These are phyloP conservation scores for Fusarium vanettenii DNA, from an alignment of 2,329 filamentous ascomycete species.

Conservation along the genomic window DNA sequence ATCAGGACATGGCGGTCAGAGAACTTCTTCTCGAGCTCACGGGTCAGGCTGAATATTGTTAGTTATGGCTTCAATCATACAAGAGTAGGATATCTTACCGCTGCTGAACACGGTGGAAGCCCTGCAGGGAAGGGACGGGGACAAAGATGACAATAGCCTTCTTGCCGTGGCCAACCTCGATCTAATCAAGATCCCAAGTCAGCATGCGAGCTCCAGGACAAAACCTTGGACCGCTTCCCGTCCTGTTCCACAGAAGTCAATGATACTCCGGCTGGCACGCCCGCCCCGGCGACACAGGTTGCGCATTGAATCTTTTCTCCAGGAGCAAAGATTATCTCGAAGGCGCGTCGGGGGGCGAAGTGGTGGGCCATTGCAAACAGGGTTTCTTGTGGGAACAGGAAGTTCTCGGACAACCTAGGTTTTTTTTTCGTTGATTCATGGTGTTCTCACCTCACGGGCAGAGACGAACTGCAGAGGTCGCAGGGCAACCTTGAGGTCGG, in stretches of 20 bases:
- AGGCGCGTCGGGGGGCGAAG: constrained; percentile 38
- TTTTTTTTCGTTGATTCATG: constrained; percentile 38
- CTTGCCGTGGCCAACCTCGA: constrained; percentile 99
- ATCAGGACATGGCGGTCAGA: constrained; percentile 99
- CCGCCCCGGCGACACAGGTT: constrained; percentile 42
- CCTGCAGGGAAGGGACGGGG: constrained; percentile 96
- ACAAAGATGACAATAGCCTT: constrained; percentile 99
- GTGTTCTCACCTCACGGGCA: constrained; percentile 94
- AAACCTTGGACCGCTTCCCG: constrained; percentile 81
- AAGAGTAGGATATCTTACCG: constrained; percentile 73
- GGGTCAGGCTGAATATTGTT: constrained; percentile 80
- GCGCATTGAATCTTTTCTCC: constrained; percentile 33
- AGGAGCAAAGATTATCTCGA: constrained; percentile 34
- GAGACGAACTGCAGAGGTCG: constrained; percentile 98
- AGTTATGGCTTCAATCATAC: constrained; percentile 5
- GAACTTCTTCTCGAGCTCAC: constrained; percentile 99
- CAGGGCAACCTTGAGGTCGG: constrained; percentile 96
- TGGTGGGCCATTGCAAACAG: constrained; percentile 50
- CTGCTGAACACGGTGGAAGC: constrained; percentile 99
- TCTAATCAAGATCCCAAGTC: constrained; percentile 80
- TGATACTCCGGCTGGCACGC: constrained; percentile 50
- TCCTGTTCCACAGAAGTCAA: constrained; percentile 71
- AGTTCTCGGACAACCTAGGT: constrained; percentile 39
- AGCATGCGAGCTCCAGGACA: constrained; percentile 81
- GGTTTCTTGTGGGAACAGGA: constrained; percentile 57